phyloP scores from a whole-genome alignment of 2,329 filamentous ascomycete genomes.

The Fusarium sp. region DNA sequence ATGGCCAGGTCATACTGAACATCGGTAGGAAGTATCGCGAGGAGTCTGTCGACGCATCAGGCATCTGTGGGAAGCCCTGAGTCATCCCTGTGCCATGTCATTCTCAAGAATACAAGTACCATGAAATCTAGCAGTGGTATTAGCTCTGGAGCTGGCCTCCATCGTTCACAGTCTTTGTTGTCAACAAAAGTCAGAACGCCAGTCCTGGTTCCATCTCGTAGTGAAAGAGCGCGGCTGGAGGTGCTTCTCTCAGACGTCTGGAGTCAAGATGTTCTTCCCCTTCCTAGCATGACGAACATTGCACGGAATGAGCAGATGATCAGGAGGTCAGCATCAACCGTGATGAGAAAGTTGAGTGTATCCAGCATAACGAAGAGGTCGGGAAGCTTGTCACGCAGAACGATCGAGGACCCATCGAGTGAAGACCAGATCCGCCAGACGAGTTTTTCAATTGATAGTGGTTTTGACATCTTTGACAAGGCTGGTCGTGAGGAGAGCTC shows the following conservation, averaged over 20 bases:
- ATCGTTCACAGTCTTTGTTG: constrained; percentile 83
- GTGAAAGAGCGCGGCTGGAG: constrained; percentile 82
- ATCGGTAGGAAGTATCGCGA: constrained; percentile 66
- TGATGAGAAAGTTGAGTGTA: constrained; percentile 89
- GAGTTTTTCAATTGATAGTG: constrained; percentile 29
- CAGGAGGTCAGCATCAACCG: constrained; percentile 80
- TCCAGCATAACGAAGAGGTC: constrained; percentile 81
- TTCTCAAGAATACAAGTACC: constrained; percentile 85
- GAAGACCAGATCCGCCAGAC: constrained; percentile 10
- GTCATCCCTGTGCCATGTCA: constrained; percentile 76
- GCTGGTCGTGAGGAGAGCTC: constrained; percentile 11
- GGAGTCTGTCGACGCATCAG: constrained; percentile 81
- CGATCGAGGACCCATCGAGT: background rate
- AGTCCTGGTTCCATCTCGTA: constrained; percentile 77
- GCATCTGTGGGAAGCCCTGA: constrained; percentile 78
- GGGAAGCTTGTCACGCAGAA: constrained; percentile 57
- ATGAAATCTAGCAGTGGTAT: constrained; percentile 63
- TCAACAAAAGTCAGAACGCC: constrained; percentile 73
- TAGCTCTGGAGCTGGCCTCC: constrained; percentile 64
- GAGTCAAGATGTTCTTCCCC: constrained; percentile 83
- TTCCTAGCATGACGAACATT: constrained; percentile 79
- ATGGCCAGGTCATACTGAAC: constrained; percentile 6
- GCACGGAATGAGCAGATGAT: constrained; percentile 76
- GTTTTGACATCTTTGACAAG: constrained; percentile 6
- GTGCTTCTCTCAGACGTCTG: constrained; percentile 80